Conservation (phyloP, 352 stramenopile species). For the Globisporangium abappressorium region DNA sequence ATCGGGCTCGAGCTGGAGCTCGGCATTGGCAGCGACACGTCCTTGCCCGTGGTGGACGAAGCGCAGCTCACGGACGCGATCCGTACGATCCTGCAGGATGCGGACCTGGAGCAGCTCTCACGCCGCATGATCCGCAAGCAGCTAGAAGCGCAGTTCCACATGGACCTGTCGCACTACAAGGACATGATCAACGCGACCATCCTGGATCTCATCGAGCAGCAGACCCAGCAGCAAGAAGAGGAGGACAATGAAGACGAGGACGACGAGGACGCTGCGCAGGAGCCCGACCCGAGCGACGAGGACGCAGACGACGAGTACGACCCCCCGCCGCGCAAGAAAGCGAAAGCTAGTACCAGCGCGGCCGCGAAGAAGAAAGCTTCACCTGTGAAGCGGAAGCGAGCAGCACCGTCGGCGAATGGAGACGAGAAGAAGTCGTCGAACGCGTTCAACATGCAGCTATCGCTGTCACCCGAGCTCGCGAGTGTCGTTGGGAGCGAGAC, state of each 20-base stretch:
- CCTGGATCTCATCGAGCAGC: slow-evolving; percentile 76
- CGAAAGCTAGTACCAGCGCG: slow-evolving; percentile 19
- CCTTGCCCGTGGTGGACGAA: slow-evolving; percentile 47
- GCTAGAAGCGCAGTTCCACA: slow-evolving; percentile 73
- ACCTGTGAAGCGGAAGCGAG: slow-evolving; percentile 54
- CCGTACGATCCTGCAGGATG: slow-evolving; percentile 71
- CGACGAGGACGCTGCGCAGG: slow-evolving; percentile 36
- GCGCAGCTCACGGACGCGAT: slow-evolving; percentile 67
- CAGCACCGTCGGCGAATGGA: slow-evolving; percentile 23
- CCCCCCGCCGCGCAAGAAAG: slow-evolving; percentile 29
- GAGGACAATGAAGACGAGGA: slow-evolving; percentile 36
- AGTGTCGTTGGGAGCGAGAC: slow-evolving; percentile 78
- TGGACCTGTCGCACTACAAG: slow-evolving; percentile 78
- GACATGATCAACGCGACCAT: slow-evolving; percentile 84
- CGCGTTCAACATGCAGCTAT: slow-evolving; percentile 78
- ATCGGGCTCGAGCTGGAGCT: slow-evolving; percentile 62
- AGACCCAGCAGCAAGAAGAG: slow-evolving; percentile 63
- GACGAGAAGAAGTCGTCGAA: slow-evolving; percentile 34
- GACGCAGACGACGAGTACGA: slow-evolving; percentile 38
- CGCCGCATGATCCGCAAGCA: slow-evolving; percentile 87
- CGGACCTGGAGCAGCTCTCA: slow-evolving; percentile 82
- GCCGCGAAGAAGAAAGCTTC: slow-evolving; percentile 53
- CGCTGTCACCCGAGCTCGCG: slow-evolving; percentile 75
- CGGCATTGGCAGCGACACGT: slow-evolving; percentile 38
- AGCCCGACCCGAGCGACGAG: slow-evolving; percentile 35